phyloP scores from a whole-genome alignment of 73 alveolate genomes.

The Symbiodinium pilosum region DNA sequence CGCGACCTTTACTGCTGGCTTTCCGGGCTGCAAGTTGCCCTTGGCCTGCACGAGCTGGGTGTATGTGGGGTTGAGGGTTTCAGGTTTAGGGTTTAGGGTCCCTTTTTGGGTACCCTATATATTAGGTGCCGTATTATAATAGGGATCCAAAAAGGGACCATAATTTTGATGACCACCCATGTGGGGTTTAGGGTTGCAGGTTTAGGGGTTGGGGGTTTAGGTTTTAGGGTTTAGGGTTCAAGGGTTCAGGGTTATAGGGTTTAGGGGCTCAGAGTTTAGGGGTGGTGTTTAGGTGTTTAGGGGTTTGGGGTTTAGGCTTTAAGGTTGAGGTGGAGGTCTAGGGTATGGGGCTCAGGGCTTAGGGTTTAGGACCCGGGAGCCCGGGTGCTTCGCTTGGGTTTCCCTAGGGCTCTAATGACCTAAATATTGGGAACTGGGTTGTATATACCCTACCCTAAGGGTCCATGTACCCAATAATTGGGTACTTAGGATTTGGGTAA shows the following conservation, averaged over 20 bases:
- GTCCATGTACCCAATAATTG: no score
- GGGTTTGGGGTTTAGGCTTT: not conserved
- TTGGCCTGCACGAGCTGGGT: constrained; percentile 24
- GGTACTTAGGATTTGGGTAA: no score
- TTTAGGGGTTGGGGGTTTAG: not conserved
- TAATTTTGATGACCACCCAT: no score
- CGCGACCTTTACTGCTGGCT: constrained; percentile 79
- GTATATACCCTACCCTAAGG: no score
- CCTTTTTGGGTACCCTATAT: not conserved
- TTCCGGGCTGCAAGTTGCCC: constrained; percentile 53
- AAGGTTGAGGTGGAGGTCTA: not conserved
- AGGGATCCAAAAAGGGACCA: not conserved
- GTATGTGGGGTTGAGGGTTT: not conserved
- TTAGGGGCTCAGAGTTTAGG: not conserved
- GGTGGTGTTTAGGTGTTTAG: not conserved
- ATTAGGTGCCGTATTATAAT: no score
- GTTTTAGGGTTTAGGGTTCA: not conserved
- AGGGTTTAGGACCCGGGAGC: not conserved
- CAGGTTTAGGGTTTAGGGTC: not conserved
- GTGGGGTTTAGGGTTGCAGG: not conserved
- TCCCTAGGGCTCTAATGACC: no score
- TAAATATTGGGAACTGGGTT: no score
- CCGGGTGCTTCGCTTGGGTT: no score
- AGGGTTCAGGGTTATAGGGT: not conserved
- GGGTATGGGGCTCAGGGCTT: not conserved